These are phyloP conservation scores for Sporothrix sp. DNA, from an alignment of 2,329 filamentous ascomycete species.

Conservation along the genomic window DNA sequence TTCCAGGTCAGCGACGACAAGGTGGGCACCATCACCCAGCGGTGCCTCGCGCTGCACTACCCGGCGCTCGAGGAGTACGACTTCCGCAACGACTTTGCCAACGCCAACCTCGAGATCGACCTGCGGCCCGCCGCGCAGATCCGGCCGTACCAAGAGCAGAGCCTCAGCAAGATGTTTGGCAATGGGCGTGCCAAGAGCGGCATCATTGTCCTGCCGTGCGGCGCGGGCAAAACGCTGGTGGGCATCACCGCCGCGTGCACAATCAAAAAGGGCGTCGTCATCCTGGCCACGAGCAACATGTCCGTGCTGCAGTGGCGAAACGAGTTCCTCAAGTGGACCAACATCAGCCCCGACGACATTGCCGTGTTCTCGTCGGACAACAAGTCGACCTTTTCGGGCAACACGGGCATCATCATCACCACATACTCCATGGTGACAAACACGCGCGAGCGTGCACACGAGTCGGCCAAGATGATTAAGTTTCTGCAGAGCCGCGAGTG, in stretches of 20 bases:
- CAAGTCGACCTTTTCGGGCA: constrained; percentile 73
- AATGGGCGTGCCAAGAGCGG: constrained; percentile 95
- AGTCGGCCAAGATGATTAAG: constrained; percentile 90
- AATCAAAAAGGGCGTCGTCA: constrained; percentile 90
- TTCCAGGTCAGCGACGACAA: constrained; percentile 80
- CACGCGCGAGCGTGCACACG: constrained; percentile 75
- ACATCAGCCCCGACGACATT: constrained; percentile 84
- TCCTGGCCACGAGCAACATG: constrained; percentile 95
- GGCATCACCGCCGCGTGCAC: constrained; percentile 98
- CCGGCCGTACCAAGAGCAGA: constrained; percentile 92
- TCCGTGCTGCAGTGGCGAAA: constrained; percentile 96
- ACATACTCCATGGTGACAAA: constrained; percentile 99
- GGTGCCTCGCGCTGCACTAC: constrained; percentile 74
- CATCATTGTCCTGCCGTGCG: constrained; percentile 93
- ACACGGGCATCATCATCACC: constrained; percentile 91
- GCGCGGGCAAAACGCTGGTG: constrained; percentile 92
- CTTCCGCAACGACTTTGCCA: constrained; percentile 80
- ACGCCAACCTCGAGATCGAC: constrained; percentile 87
- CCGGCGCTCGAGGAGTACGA: constrained; percentile 95
- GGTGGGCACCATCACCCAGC: constrained; percentile 80
- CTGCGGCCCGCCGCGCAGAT: constrained; percentile 83
- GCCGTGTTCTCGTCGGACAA: constrained; percentile 91
- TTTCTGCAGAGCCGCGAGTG: constrained; percentile 85
- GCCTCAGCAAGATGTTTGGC: constrained; percentile 97
- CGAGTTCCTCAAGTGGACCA: constrained; percentile 96